Conservation (phyloP, 257 asterid genomes). For the Primulina eburnea region DNA sequence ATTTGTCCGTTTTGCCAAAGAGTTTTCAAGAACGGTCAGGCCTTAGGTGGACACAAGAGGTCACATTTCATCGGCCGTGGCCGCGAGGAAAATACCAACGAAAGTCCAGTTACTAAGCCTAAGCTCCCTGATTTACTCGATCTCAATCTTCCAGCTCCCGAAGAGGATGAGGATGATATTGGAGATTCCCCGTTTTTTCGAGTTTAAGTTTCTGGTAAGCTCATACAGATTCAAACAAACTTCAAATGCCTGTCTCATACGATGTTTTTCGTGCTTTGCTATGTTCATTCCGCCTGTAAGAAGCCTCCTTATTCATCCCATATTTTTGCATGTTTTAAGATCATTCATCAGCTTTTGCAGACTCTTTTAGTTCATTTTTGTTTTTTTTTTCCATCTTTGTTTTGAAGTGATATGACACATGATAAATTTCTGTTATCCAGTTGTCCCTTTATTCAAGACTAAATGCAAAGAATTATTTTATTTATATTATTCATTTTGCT, state of each 20-base stretch:
- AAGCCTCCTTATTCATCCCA: neutral
- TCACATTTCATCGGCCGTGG: slow-evolving; percentile 62
- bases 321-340: neutral
- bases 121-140: slow-evolving; percentile 55
- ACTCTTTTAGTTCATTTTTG: neutral
- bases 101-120: slow-evolving; percentile 36
- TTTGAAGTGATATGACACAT: neutral
- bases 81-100: slow-evolving; percentile 34
- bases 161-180: slow-evolving; percentile 46
- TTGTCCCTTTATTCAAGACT: neutral
- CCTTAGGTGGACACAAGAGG: slow-evolving; percentile 94
- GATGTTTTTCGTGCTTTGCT: neutral
- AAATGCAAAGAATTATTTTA: too few relatives aligned
- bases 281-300: neutral
- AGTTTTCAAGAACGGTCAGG: slow-evolving; percentile 91
- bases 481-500: too few relatives aligned
- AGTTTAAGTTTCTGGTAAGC: neutral
- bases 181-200: slow-evolving; percentile 30
- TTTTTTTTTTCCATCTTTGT: neutral
- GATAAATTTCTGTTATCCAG: neutral
- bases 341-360: neutral
- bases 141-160: slow-evolving; percentile 87
- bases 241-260: neutral
- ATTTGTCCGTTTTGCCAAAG: slow-evolving; percentile 71
- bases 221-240: neutral